Evolutionary conservation across 2,329 filamentous ascomycete genomes (phyloP).

Genomic region (Myriosclerotinia curreyana): DNA sequence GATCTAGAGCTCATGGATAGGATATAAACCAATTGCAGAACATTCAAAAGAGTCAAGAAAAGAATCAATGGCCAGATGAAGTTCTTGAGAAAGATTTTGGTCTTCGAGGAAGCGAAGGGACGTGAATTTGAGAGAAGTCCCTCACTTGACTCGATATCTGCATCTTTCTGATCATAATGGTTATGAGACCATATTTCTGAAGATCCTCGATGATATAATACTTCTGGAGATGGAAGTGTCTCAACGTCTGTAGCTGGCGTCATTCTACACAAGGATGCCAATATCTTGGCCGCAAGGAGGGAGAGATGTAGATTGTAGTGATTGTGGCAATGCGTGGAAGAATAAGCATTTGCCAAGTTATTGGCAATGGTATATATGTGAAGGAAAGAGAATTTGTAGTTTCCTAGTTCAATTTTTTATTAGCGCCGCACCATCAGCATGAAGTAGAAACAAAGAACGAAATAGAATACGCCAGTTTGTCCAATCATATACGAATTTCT

Average conservation of each 20-base stretch:
- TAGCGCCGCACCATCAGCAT: too few species aligned
- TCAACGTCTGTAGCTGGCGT: not conserved
- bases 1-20: not conserved
- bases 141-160: not conserved
- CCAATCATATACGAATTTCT: too few species aligned
- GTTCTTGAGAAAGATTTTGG: not conserved
- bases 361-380: too few species aligned
- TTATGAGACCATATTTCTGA: not conserved
- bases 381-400: too few species aligned
- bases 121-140: not conserved
- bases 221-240: not conserved
- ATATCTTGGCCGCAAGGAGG: not conserved
- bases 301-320: not conserved
- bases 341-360: conserved; percentile 10
- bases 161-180: not conserved
- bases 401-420: too few species aligned
- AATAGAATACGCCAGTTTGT: too few species aligned
- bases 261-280: not conserved
- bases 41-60: not conserved
- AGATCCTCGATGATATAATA: conserved; percentile 3
- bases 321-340: not conserved
- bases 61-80: not conserved
- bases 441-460: too few species aligned
- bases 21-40: not conserved
- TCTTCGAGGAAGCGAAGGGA: not conserved